Percentiles rank a stretch among this genome's conserved stretches.
These are phyloP conservation scores for Hanseniaspora valbyensis DNA, from an alignment of 805 yeast species.

Conservation along the genomic window DNA sequence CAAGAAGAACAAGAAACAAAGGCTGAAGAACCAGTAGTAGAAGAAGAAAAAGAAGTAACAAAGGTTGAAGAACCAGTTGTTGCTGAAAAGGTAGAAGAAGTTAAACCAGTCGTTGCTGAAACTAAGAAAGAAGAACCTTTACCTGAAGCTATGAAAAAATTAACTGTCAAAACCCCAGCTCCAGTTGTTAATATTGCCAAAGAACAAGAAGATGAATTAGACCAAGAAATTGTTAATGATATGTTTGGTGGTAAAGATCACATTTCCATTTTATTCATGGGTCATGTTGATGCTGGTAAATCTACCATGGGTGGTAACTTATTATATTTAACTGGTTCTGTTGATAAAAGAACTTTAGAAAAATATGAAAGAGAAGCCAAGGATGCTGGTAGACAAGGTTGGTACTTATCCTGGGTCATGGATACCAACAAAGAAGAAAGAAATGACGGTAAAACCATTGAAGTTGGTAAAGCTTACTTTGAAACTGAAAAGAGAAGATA, in stretches of 20 bases:
- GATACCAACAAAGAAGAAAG: slow-evolving; percentile 98
- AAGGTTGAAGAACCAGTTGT: slow-evolving; percentile 23
- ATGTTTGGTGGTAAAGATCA: slow-evolving; percentile 97
- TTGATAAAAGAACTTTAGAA: slow-evolving; percentile 96
- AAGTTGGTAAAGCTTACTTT: slow-evolving; percentile 94
- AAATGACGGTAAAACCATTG: slow-evolving; percentile 97
- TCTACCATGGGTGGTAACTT: slow-evolving; percentile 99
- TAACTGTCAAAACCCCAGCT: slow-evolving; percentile 17
- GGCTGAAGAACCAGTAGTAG: slow-evolving; percentile 17
- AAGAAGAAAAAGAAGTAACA: slow-evolving; percentile 24
- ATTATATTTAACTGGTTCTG: slow-evolving; percentile 86
- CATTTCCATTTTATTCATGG: slow-evolving; percentile 94
- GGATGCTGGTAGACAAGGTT: slow-evolving; percentile 99
- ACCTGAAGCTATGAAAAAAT: slow-evolving; percentile 4
- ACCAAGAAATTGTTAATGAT: slow-evolving; percentile 78
- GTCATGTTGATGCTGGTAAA: slow-evolving; percentile 99
- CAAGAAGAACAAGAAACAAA: slow-evolving; percentile 19
- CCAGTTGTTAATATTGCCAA: slow-evolving; percentile 33
- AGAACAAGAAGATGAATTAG: slow-evolving; percentile 72
- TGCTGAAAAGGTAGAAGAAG: slow-evolving; percentile 6
- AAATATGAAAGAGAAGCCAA: slow-evolving; percentile 97
- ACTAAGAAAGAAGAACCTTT: slow-evolving; percentile 4
- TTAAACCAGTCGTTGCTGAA: background rate
- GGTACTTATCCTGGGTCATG: slow-evolving; percentile 99
- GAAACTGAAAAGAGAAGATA: slow-evolving; percentile 97